These are phyloP conservation scores for Colletotrichum cordylinicola DNA, from an alignment of 2,329 filamentous ascomycete species.

Conservation along the genomic window DNA sequence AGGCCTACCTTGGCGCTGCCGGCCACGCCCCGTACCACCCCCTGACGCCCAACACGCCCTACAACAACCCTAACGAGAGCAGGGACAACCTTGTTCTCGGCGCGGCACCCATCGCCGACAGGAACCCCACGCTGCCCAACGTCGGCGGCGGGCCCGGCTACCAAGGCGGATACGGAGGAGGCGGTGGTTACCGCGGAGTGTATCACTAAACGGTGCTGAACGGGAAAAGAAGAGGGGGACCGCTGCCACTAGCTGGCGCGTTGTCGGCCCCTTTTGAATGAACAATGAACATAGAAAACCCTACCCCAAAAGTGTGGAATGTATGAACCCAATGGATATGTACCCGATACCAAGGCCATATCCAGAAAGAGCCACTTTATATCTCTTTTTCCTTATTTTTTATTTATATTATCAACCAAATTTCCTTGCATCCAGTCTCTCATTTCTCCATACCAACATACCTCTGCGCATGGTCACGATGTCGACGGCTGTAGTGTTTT, in stretches of 20 bases:
- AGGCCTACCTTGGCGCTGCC: conserved; percentile 31
- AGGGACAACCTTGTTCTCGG: conserved; percentile 43
- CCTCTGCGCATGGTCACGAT: conserved; percentile 18
- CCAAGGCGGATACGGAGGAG: conserved; percentile 14
- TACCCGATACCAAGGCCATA: conserved; percentile 1
- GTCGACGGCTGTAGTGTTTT: conserved; percentile 7
- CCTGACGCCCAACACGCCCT: conserved; percentile 40
- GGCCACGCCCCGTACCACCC: conserved; percentile 35
- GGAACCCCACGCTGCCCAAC: conserved; percentile 40
- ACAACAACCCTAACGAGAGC: conserved; percentile 31
- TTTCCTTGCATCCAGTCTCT: conserved; percentile 9
- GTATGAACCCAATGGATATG: conserved; percentile 7
- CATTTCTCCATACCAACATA: background rate
- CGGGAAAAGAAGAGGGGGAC: background rate
- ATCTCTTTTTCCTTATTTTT: conserved; percentile 21
- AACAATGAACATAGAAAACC: conserved; percentile 15
- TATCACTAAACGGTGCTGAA: conserved; percentile 6
- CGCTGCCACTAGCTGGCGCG: background rate
- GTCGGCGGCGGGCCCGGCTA: conserved; percentile 8
- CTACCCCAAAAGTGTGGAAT: conserved; percentile 10
- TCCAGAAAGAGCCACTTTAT: conserved; percentile 18
- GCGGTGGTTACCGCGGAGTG: conserved; percentile 17
- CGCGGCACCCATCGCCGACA: conserved; percentile 42
- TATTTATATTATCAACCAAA: conserved; percentile 9
- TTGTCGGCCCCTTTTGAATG: background rate